Conservation (phyloP, 495 filamentous ascomycete species). For the Aspergillus ellipticus region DNA sequence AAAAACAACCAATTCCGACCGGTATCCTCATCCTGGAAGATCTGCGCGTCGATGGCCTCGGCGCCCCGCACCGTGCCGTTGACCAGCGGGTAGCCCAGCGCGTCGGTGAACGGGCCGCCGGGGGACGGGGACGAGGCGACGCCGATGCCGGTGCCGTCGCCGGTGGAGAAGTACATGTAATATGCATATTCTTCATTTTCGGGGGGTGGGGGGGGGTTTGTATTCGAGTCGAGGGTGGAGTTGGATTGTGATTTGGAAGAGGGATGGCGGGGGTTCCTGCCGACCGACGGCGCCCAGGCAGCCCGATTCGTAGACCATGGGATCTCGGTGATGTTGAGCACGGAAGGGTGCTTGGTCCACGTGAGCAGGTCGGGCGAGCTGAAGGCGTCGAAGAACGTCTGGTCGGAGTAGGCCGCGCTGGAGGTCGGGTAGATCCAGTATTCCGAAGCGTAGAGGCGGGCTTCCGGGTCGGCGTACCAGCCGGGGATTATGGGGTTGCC, state of each 20-base stretch:
- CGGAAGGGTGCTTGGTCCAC: conserved; percentile 40
- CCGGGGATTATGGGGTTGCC: conserved; percentile 41
- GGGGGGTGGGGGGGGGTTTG: background rate
- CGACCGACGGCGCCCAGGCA: conserved; percentile 44
- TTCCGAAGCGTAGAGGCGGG: conserved; percentile 33
- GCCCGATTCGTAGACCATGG: conserved; percentile 40
- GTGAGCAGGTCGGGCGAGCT: conserved; percentile 41
- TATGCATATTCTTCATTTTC: conserved; percentile 22
- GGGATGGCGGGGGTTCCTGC: conserved; percentile 13
- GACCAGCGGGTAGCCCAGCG: conserved; percentile 40
- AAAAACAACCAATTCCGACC: conserved; percentile 44
- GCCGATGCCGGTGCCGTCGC: conserved; percentile 46
- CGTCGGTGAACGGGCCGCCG: conserved; percentile 41
- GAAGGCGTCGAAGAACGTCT: conserved; percentile 48
- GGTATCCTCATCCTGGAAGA: conserved; percentile 41
- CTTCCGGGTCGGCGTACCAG: conserved; percentile 50
- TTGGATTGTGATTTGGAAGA: conserved; percentile 12
- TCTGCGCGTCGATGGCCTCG: conserved; percentile 43
- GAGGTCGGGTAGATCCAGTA: conserved; percentile 47
- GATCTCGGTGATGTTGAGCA: conserved; percentile 34
- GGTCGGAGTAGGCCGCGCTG: conserved; percentile 34
- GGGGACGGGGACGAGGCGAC: conserved; percentile 33
- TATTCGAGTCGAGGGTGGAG: too few relatives aligned
- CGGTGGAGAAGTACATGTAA: conserved; percentile 47
- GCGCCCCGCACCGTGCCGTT: conserved; percentile 35